Evolutionary conservation across 805 yeast species (phyloP).

Genomic region (Diddensiella transvaalensis): DNA sequence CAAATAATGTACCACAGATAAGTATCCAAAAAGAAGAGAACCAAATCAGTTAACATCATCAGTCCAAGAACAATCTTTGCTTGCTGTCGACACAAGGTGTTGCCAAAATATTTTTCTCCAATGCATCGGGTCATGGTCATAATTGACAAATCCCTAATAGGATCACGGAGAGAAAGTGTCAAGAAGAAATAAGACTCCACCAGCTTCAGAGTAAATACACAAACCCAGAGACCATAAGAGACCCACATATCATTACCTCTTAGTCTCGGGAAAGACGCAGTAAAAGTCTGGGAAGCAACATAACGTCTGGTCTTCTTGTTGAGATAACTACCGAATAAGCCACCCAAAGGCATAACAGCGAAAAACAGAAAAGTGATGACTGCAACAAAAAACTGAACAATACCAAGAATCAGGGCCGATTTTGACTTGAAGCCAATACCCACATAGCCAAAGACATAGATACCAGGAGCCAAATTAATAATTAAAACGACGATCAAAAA

Average conservation of each 20-base stretch:
- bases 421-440: slow-evolving; percentile 38
- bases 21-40: slow-evolving; percentile 97
- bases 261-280: slow-evolving; percentile 82
- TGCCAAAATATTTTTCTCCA: slow-evolving; percentile 91
- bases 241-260: slow-evolving; percentile 92
- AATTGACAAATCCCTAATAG: slow-evolving; percentile 82
- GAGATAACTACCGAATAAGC: slow-evolving; percentile 89
- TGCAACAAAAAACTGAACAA: slow-evolving; percentile 87
- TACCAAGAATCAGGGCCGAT: slow-evolving; percentile 29
- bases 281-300: slow-evolving; percentile 91
- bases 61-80: slow-evolving; percentile 85
- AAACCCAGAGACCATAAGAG: slow-evolving; percentile 87
- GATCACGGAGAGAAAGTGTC: slow-evolving; percentile 87
- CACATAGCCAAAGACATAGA: slow-evolving; percentile 61
- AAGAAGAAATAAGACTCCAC: slow-evolving; percentile 90
- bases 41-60: slow-evolving; percentile 88
- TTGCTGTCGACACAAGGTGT: slow-evolving; percentile 74
- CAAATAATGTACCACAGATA: slow-evolving; percentile 97
- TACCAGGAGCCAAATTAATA: slow-evolving; percentile 78
- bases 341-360: slow-evolving; percentile 95
- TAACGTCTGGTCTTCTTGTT: slow-evolving; percentile 48
- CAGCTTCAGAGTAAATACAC: slow-evolving; percentile 85
- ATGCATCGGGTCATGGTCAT: slow-evolving; percentile 82
- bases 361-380: slow-evolving; percentile 80
- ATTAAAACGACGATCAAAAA: slow-evolving; percentile 64